Evolutionary conservation across 2,329 filamentous ascomycete genomes (phyloP).

Genomic region (Cladosporium sp.): DNA sequence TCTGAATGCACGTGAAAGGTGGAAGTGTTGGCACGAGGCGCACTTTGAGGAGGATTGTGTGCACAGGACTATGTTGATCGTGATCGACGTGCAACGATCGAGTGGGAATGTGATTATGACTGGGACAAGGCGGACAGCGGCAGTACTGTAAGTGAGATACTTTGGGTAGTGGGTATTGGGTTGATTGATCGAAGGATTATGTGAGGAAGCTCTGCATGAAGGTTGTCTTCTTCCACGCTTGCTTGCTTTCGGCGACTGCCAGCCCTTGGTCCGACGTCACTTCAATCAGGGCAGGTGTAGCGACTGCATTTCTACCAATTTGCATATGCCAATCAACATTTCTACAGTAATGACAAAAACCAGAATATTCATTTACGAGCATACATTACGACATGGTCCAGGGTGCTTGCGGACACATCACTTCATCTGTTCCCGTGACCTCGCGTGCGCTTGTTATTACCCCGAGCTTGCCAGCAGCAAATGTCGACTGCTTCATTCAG

Average conservation of each 20-base stretch:
- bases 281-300: constrained; percentile 2
- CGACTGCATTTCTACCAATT: background rate
- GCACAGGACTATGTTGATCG: background rate
- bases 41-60: background rate
- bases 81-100: background rate
- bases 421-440: background rate
- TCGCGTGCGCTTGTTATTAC: background rate
- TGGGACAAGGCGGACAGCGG: background rate
- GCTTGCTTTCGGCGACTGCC: constrained; percentile 14
- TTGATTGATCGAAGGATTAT: background rate
- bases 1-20: background rate
- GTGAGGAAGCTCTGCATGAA: background rate
- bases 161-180: background rate
- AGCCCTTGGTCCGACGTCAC: constrained; percentile 19
- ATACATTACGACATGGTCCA: background rate
- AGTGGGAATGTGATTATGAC: background rate
- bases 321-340: background rate
- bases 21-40: background rate
- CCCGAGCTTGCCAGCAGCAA: background rate
- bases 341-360: background rate
- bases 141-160: background rate
- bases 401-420: background rate
- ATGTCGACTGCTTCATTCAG: constrained; percentile 15
- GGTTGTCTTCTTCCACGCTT: constrained; percentile 11
- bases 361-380: background rate